Evolutionary conservation across 345 rosid genomes (phyloP), one percentile per base, ranked within the genome.

Genomic region (Aethionema arabicum): DNA sequence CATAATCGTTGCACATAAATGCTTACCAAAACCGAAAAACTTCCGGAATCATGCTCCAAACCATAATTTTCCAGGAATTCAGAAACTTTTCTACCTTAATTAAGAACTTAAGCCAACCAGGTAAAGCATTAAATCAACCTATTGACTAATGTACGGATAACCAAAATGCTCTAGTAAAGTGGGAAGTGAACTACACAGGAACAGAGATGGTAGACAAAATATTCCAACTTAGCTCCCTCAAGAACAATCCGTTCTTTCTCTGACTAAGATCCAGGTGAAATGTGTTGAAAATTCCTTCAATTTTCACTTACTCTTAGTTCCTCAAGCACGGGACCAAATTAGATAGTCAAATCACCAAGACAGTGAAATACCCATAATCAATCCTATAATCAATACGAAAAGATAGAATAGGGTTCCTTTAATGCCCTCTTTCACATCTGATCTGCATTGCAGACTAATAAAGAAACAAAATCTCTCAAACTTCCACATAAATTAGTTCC

Each of bases 391-490:
- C 40, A 57, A 44, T 27, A 16, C 54, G 14, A 47, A 43, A 37
- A 16, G 44, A 60, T 40, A 52, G 30, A 55, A 37, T 11, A 36
- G 43, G 27, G 44, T 47, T 66, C 47, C 32, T 40, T 35, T 38
- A 45, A 2, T 27, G 15, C 32, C 47, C 47, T 51, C 33, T 14
- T 21, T 69, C 66, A 21, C 11, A 65, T 47, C 47, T 65, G 30
- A 30, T 52, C 40, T 37, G 39, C 64, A 65, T 73, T 62, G 62
- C 53, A 11, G 8, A 40, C 52, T 60, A 55, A 66, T 67, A 29
- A 56, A 56, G 59, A 59, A 32, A 69, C 72, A 65, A 64, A 56
- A 40, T 51, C 59, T 29, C 62, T 59, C 49, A 61, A 21, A 74
- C 41, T 67, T 59, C 8, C 8, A 33, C 11, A 59, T 52, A 51